Conservation (phyloP, 805 yeast genomes). For the Candida ulmi region DNA sequence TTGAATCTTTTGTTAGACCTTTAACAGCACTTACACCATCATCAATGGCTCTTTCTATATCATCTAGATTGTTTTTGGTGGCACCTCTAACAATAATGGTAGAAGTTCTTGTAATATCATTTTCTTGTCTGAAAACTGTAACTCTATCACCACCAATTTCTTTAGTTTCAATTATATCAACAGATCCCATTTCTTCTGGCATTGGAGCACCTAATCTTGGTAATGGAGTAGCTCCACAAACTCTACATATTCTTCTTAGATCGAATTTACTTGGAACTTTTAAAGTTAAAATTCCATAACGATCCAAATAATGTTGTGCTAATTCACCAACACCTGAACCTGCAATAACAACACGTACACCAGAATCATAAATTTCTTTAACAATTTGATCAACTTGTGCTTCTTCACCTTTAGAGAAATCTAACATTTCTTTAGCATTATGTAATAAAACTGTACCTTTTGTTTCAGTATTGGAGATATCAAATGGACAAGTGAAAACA, state of each 20-base stretch:
- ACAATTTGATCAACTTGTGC: constrained; percentile 82
- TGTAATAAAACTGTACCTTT: constrained; percentile 95
- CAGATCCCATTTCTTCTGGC: constrained; percentile 87
- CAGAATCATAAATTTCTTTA: constrained; percentile 76
- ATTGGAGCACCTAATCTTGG: constrained; percentile 92
- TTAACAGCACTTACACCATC: constrained; percentile 93
- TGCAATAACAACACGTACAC: constrained; percentile 86
- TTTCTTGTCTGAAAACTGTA: constrained; percentile 81
- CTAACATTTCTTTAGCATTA: constrained; percentile 95
- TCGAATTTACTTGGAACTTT: constrained; percentile 94
- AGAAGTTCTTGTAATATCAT: constrained; percentile 66
- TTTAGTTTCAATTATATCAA: constrained; percentile 82
- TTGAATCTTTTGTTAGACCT: constrained; percentile 76
- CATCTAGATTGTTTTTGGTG: constrained; percentile 88
- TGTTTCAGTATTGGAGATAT: constrained; percentile 94
- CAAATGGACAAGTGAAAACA: constrained; percentile 89
- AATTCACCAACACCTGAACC: constrained; percentile 92
- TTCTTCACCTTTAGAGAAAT: constrained; percentile 95
- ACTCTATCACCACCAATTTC: constrained; percentile 98
- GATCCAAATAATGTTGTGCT: constrained; percentile 87
- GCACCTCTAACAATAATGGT: constrained; percentile 96
- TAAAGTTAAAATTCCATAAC: constrained; percentile 77
- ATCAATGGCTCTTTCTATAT: constrained; percentile 94
- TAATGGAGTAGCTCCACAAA: constrained; percentile 95
- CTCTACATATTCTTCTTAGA: constrained; percentile 87